Evolutionary conservation across 768 basidiomycete species (phyloP), one percentile per base, ranked within the genome.

Genomic region (Lactifluus subvellereus): DNA sequence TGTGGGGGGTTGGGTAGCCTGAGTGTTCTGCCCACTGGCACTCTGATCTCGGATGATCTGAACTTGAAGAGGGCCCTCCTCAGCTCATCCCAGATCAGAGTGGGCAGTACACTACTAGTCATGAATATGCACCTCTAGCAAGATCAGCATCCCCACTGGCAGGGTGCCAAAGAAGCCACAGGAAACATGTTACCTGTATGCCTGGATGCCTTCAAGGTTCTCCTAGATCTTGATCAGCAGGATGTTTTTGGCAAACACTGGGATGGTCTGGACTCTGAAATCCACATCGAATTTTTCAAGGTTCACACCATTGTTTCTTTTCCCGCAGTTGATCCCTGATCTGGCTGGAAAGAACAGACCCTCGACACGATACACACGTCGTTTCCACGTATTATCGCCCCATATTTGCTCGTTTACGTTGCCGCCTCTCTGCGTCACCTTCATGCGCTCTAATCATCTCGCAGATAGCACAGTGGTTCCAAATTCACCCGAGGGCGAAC

Each of bases 81-180:
- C 2, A 22, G 22, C 22, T 22, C 22, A 22, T 22, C 22, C 22
- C 22, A 22, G 22, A 22, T 22, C 22, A 22, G 22, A 22, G 22
- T 22, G 22, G 22, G 22, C 22, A 22, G 22, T 22, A 22, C 22
- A 22, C 22, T 22, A 22, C 22, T 22, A 22, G 22, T 22, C 22
- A 22, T 22, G 22, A 22, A 22, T 22, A 22, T 22, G 22, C 22
- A 22, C 22, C 22, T 22, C 22, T 22, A 22, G 22, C 22, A 94
- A 72, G 93, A 94, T 40, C 88, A 94, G 67, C 88, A 94, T 68
- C 92, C 94, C 0, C 84, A n/a, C n/a, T n/a, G n/a, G n/a, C n/a
- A 88, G 61, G 84, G 90, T 0, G 91, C 91, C 43, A 89, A 89
- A 69, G 87, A 91, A 67, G 94, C 94, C 0, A 83, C 84, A 40